A percentile compares a stretch with the other conserved stretches of the same genome.
These are phyloP conservation scores for Kwoniella dejecticola DNA, from an alignment of 768 basidiomycete species.

Conservation along the genomic window DNA sequence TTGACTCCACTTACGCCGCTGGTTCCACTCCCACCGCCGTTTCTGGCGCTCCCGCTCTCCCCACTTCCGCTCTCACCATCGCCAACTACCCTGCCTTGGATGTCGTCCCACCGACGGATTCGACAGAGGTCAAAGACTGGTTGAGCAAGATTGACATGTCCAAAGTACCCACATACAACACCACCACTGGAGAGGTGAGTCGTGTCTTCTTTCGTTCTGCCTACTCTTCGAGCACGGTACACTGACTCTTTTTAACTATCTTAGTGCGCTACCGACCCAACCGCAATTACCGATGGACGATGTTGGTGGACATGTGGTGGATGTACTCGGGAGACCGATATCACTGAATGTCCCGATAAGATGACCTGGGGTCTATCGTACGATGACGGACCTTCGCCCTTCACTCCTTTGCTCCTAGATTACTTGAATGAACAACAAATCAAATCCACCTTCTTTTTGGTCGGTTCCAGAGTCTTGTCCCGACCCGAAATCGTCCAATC, in stretches of 20 bases:
- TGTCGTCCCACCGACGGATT: conserved; percentile 49
- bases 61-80: conserved; percentile 31
- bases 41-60: conserved; percentile 47
- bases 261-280: conserved; percentile 67
- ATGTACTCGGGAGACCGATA: conserved; percentile 68
- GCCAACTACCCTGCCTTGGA: conserved; percentile 54
- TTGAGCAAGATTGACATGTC: conserved; percentile 32
- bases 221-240: too few species aligned
- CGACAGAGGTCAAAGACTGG: conserved; percentile 50
- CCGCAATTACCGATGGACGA: conserved; percentile 62
- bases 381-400: conserved; percentile 74
- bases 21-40: conserved; percentile 44
- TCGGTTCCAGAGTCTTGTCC: conserved; percentile 78
- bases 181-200: conserved; percentile 40
- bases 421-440: conserved; percentile 69
- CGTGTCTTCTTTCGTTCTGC: not conserved
- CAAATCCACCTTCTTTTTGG: conserved; percentile 82
- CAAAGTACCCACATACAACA: conserved; percentile 41
- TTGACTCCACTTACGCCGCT: conserved; percentile 46
- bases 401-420: conserved; percentile 71
- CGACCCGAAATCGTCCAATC: conserved; percentile 70
- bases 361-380: conserved; percentile 62
- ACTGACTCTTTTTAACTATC: too few species aligned
- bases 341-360: conserved; percentile 72
- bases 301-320: conserved; percentile 85